phyloP scores from a whole-genome alignment of 2,329 filamentous ascomycete genomes.

The Hypoxylon sp. region DNA sequence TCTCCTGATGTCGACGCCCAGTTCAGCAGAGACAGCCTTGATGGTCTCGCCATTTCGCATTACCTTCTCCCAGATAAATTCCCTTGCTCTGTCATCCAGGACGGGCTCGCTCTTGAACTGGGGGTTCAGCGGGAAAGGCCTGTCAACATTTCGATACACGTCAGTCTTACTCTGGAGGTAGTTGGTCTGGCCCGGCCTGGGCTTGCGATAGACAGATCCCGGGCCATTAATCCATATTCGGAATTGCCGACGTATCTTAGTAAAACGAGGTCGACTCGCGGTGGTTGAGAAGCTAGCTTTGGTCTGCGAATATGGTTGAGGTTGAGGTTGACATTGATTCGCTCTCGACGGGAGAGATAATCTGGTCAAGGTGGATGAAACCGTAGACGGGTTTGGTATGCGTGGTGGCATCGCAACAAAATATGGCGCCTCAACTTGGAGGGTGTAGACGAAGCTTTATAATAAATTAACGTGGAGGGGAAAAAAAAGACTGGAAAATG shows the following conservation, averaged over 20 bases:
- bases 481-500: slow-evolving; percentile 17
- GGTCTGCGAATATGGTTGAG: slow-evolving; percentile 29
- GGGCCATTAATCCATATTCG: slow-evolving; percentile 42
- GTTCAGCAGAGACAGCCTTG: slow-evolving; percentile 81
- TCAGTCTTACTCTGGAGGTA: slow-evolving; percentile 38
- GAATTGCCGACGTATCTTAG: slow-evolving; percentile 46
- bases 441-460: slow-evolving; percentile 36
- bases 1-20: slow-evolving; percentile 84
- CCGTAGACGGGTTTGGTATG: slow-evolving; percentile 42
- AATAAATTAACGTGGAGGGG: slow-evolving; percentile 11
- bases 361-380: slow-evolving; percentile 35
- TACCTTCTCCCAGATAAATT: slow-evolving; percentile 80
- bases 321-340: slow-evolving; percentile 5
- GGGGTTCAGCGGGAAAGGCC: slow-evolving; percentile 81
- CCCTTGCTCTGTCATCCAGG: slow-evolving; percentile 78
- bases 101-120: slow-evolving; percentile 80
- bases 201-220: slow-evolving; percentile 35
- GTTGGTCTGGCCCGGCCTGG: slow-evolving; percentile 23
- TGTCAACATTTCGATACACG: background rate
- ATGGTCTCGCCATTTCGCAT: slow-evolving; percentile 76
- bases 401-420: slow-evolving; percentile 49
- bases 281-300: slow-evolving; percentile 52
- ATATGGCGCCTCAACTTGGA: slow-evolving; percentile 29
- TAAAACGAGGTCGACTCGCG: slow-evolving; percentile 46
- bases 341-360: slow-evolving; percentile 9